Base-by-base conservation (phyloP, 768 basidiomycete genomes). In the Gloeostereum incarnatum region DNA sequence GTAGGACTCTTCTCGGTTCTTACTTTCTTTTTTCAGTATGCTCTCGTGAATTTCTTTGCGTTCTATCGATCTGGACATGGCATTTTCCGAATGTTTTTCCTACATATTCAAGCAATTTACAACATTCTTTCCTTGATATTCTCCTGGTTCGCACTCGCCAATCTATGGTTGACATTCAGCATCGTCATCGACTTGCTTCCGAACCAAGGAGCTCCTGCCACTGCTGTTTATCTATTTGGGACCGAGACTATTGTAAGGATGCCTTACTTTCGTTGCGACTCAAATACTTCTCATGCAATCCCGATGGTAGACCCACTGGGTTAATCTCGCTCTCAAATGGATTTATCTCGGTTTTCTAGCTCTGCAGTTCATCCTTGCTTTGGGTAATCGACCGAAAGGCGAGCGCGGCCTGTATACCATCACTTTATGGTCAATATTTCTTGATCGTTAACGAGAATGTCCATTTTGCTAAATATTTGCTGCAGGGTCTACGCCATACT, bases 331-430 rank as follows among this genome's bases (percentile, higher is more conserved):
- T 5, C 60, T 77, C 39, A 68, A 73, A 45, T 79, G 78, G 79
- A 62, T 77, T 21, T 81, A 81, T 52, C 58, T 82, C 34, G 65
- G 66, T 3, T 72, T 78, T 56, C 58, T 85, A 31, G 75, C 65
- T 25, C 55, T 82, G 11, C 80, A 39, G 17, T 14, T 46, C 44
- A 20, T 51, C 16, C 56, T 71, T 20, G 68, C 66, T 1, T 53
- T 71, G 13, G 71, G 71, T 10, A 71, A 70, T 49, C 59, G 82
- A 41, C 83, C 82, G 6, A 84, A 85, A 49, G 83, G 79, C 31
- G 83, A 85, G 59, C 66, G 69, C n/a, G 37, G 54, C 11, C 65
- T 72, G 3, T 81, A 82, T 45, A 58, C 64, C 1, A 39, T 64
- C n/a, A 69, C 67, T 24, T 31, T 35, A 14, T 27, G 26, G 26